Evolutionary conservation across 148 eudicot species (phyloP).

Genomic region (Nyssa sinensis): DNA sequence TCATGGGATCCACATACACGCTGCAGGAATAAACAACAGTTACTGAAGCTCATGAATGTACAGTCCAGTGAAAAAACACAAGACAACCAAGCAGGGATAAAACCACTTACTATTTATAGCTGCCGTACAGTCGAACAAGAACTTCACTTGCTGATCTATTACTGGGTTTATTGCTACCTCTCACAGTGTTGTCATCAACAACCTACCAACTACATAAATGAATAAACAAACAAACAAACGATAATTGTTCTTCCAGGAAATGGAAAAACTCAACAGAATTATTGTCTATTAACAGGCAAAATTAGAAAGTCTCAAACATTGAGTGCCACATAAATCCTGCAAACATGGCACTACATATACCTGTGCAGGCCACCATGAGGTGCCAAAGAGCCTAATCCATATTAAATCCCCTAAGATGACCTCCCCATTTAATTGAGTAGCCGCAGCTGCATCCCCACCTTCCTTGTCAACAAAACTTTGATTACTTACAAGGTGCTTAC

Average conservation of each 20-base stretch:
- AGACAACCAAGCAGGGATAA: background rate
- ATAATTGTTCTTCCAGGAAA: too few species aligned
- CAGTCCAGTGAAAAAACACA: background rate
- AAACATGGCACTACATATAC: constrained; percentile 20
- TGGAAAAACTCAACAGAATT: too few species aligned
- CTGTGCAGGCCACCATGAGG: constrained; percentile 84
- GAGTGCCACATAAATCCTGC: background rate
- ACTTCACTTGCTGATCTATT: constrained; percentile 37
- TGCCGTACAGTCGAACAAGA: constrained; percentile 76
- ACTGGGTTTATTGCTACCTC: constrained; percentile 41
- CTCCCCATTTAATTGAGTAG: constrained; percentile 19
- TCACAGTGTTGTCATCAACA: constrained; percentile 43
- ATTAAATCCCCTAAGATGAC: constrained; percentile 43
- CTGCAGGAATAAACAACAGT: constrained; percentile 30
- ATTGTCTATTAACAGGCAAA: background rate
- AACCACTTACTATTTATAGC: constrained; percentile 54
- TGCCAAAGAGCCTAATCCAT: constrained; percentile 51
- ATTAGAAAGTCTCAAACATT: background rate
- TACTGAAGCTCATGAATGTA: background rate
- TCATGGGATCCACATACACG: constrained; percentile 43
- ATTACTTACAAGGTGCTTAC: constrained; percentile 15
- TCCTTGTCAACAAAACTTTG: constrained; percentile 19
- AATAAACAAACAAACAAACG: background rate
- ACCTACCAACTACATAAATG: constrained; percentile 33
- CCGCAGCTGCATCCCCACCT: constrained; percentile 20